phyloP scores from a whole-genome alignment of 768 basidiomycete species.

The Leccinum longicurvipes region DNA sequence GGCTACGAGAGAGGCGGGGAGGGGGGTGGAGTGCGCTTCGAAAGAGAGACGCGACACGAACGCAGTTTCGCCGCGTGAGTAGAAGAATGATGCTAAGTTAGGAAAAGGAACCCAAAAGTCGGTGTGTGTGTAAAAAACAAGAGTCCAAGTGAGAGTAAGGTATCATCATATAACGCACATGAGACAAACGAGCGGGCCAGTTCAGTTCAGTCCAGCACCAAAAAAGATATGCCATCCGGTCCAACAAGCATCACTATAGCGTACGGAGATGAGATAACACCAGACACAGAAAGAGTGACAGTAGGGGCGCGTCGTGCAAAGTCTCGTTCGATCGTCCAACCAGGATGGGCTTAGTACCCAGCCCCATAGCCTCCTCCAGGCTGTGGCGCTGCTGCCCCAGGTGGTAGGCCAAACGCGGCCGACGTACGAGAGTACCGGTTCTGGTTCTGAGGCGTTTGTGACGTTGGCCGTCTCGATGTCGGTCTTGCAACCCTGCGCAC shows the following conservation, averaged over 20 bases:
- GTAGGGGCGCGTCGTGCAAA: background rate
- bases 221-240: slow-evolving; percentile 3
- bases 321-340: slow-evolving; percentile 6
- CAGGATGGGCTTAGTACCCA: slow-evolving; percentile 6
- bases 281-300: background rate
- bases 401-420: slow-evolving; percentile 53
- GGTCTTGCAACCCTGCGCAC: slow-evolving; percentile 77
- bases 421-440: slow-evolving; percentile 72
- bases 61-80: background rate
- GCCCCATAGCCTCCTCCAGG: slow-evolving; percentile 23
- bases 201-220: background rate
- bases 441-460: slow-evolving; percentile 48
- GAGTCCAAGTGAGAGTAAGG: slow-evolving; percentile 13
- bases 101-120: background rate
- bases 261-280: background rate
- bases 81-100: slow-evolving; percentile 9
- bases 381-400: slow-evolving; percentile 71
- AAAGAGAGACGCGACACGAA: background rate
- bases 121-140: background rate
- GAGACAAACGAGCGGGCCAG: background rate
- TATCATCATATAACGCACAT: slow-evolving; percentile 7
- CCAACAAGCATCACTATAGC: slow-evolving; percentile 10
- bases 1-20: background rate
- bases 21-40: no score
- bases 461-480: slow-evolving; percentile 50